Conservation (phyloP, 2,329 filamentous ascomycete genomes). For the Phoma sp. region DNA sequence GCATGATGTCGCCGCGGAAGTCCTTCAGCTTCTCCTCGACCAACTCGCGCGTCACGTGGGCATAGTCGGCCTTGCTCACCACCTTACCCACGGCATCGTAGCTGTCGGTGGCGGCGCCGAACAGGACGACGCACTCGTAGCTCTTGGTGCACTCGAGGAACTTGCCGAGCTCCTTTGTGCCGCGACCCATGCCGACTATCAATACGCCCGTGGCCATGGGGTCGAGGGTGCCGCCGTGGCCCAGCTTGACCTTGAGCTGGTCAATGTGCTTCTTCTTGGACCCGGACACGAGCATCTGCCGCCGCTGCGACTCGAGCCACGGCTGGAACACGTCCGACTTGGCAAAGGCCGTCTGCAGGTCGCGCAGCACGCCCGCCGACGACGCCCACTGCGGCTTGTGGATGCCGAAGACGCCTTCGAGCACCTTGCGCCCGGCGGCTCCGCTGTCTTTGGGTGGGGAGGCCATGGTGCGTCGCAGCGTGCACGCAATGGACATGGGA, state of each 20-base stretch:
- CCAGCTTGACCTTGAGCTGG: slow-evolving; percentile 78
- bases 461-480: slow-evolving; percentile 33
- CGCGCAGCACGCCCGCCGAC: slow-evolving; percentile 89
- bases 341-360: slow-evolving; percentile 84
- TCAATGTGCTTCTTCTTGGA: slow-evolving; percentile 63
- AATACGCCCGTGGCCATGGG: slow-evolving; percentile 92
- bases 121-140: slow-evolving; percentile 88
- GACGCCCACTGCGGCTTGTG: slow-evolving; percentile 89
- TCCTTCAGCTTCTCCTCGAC: slow-evolving; percentile 77
- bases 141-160: slow-evolving; percentile 91
- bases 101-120: slow-evolving; percentile 90
- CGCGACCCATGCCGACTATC: slow-evolving; percentile 84
- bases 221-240: slow-evolving; percentile 94
- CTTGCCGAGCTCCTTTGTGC: slow-evolving; percentile 79
- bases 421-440: slow-evolving; percentile 50
- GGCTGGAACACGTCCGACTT: slow-evolving; percentile 80
- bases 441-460: slow-evolving; percentile 30
- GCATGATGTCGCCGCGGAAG: slow-evolving; percentile 84
- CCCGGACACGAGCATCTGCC: slow-evolving; percentile 61
- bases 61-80: slow-evolving; percentile 74
- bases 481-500: slow-evolving; percentile 31
- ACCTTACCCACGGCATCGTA: slow-evolving; percentile 90
- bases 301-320: slow-evolving; percentile 71
- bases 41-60: slow-evolving; percentile 78
- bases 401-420: slow-evolving; percentile 75